These are phyloP conservation scores for Vicia sativa DNA, from an alignment of 306 rosid genomes.

Conservation along the genomic window DNA sequence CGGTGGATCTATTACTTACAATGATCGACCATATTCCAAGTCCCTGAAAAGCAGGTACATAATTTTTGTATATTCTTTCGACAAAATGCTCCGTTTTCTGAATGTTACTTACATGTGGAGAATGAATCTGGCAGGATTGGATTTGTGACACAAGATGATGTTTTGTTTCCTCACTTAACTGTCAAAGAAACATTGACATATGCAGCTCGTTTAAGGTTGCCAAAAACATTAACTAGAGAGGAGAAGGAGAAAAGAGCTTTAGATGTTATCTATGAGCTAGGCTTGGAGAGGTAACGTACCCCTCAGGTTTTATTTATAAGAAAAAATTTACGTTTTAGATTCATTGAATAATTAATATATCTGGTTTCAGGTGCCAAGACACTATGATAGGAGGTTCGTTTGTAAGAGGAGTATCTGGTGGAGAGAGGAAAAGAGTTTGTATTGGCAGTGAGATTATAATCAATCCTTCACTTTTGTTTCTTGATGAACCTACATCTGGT, in stretches of 20 bases:
- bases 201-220: conserved; percentile 79
- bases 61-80: not conserved
- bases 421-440: conserved; percentile 96
- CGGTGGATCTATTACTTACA: conserved; percentile 76
- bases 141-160: conserved; percentile 95
- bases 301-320: too few relatives aligned
- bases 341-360: not conserved
- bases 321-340: too few relatives aligned
- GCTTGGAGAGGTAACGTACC: conserved; percentile 93
- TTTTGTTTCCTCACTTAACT: conserved; percentile 92
- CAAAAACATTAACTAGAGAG: conserved; percentile 68
- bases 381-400: conserved; percentile 95
- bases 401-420: conserved; percentile 93
- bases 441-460: conserved; percentile 89
- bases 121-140: conserved; percentile 70
- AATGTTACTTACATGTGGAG: not conserved
- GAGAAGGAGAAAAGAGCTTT: conserved; percentile 84
- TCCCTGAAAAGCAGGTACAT: conserved; percentile 64
- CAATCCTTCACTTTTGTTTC: conserved; percentile 90
- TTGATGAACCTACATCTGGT: conserved; percentile 98
- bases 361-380: conserved; percentile 81
- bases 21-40: conserved; percentile 82
- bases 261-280: conserved; percentile 87
- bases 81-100: not conserved
- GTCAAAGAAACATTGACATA: conserved; percentile 86